Evolutionary conservation across 208 protist genomes (phyloP), one percentile per base, ranked within the genome.

Genomic region (Leishmania major): DNA sequence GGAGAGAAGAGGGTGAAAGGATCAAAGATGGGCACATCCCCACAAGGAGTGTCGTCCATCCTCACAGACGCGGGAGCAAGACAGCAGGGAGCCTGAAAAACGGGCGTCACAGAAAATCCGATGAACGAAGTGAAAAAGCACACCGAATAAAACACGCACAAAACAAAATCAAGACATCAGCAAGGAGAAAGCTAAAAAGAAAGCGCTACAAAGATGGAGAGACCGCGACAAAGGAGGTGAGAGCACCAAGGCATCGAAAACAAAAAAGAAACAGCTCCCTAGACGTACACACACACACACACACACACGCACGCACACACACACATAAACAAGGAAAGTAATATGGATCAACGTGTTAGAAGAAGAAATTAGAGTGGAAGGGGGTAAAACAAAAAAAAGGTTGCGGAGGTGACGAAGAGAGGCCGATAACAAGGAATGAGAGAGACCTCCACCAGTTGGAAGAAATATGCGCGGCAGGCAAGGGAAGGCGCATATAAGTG

Each of bases 371-470:
- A 45, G 69, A 73, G 40, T 17, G 15, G 15, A 13, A 55, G 22
- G 19, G 7, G 69, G 40, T 1, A 35, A 67, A 75, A 81, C 62
- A 47, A 79, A 28, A 86, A 47, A 70, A 59, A 66, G n/a, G 57
- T 72, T n/a, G 47, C 37, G 37, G 31, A 69, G 4, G 31, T 43
- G 62, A 35, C 11, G 66, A 71, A 28, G 66, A 40, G 66, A 37
- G 11, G 64, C 4, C 11, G 40, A 49, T 31, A 17, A 22, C 7
- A 73, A 49, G 45, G 25, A 51, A 51, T 47, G 69, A 35, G 31
- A 69, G 62, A 15, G 62, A 40, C 59, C 59, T 17, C 59, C 13
- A 13, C 51, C 59, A 31, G 59, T 15, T 17, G 3, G 6, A 64
- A 28, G 59, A 64, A 10, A 25, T 35, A 69, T 40, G 62, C 15